Evolutionary conservation across 257 asterid species (phyloP), one percentile per base, ranked within the genome.

Genomic region (Anisodus acutangulus): DNA sequence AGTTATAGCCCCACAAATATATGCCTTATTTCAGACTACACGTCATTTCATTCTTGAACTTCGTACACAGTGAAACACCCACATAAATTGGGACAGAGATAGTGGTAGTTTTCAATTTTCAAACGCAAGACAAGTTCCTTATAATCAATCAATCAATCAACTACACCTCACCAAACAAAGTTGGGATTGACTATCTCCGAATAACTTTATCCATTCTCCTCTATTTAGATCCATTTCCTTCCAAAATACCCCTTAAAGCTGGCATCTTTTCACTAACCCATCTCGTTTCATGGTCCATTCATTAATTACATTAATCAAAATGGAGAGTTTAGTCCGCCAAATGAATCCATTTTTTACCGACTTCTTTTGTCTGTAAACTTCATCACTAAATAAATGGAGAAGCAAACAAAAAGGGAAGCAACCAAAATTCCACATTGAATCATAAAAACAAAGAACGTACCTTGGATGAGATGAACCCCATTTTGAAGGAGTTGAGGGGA

Each of bases 381-480:
- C 0, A 51, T 51, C 55, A 51, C 55, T 51, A 51, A 51, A 51
- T 41, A 41, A 41, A 41, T 41, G 45, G 45, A 41, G 45, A 41
- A 41, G 16, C 57, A 71, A 43, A 15, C 45, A 67, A 22, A 22
- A 22, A 22, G 26, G 26, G 26, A 22, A 22, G 26, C 26, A 22
- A 22, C 26, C 26, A 22, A 35, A 9, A n/a, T 1, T 17, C 5
- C 9, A 43, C 9, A 74, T 69, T 39, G 78, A 39, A 13, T 6
- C 10, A 67, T 6, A 5, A 3, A 31, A 67, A n/a, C 13, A 41
- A 41, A 55, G 60, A 55, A 12, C 6, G 3, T 69, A 96, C 99
- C 98, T 86, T 83, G 97, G 58, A 93, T 82, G 64, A 87, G 87
- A 4, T 86, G 90, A 89, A 97, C 92, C 9, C 98, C 97, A 16